Percentiles rank a stretch among this genome's conserved stretches.
phyloP scores from a whole-genome alignment of 2,329 filamentous ascomycete species.

The Ophiocordyceps polyrhachis-furcata region DNA sequence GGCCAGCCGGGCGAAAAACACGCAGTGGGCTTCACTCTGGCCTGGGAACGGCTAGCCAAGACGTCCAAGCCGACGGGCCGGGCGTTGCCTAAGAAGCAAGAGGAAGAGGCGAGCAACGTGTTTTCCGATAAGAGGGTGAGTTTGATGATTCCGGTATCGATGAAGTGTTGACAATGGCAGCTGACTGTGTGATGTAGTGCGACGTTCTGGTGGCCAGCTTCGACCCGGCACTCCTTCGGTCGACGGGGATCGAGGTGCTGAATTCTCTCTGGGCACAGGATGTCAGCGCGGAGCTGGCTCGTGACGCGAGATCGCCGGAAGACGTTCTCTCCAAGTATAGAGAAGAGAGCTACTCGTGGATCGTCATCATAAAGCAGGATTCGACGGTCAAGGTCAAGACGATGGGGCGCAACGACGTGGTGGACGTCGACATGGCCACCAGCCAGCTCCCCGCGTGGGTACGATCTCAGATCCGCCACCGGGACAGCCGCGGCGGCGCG shows the following conservation, averaged over 20 bases:
- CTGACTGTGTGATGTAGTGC: conserved; percentile 29
- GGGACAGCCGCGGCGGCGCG: conserved; percentile 28
- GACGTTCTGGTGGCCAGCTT: conserved; percentile 85
- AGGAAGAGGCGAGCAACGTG: conserved; percentile 40
- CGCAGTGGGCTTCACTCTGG: conserved; percentile 81
- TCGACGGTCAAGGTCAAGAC: conserved; percentile 62
- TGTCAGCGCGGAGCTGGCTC: conserved; percentile 75
- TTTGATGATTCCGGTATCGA: conserved; percentile 2
- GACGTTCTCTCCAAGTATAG: conserved; percentile 60
- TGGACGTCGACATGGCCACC: conserved; percentile 56
- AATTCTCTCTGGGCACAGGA: conserved; percentile 65
- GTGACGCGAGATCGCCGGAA: conserved; percentile 61
- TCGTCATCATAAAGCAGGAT: conserved; percentile 71
- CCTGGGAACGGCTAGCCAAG: conserved; percentile 64
- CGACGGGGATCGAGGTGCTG: conserved; percentile 58
- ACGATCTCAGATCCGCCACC: conserved; percentile 62
- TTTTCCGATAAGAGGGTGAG: conserved; percentile 47
- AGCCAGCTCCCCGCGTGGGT: conserved; percentile 65
- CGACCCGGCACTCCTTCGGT: conserved; percentile 56
- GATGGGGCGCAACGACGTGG: conserved; percentile 53
- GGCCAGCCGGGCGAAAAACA: conserved; percentile 47
- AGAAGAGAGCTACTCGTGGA: conserved; percentile 66
- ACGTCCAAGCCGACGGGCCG: conserved; percentile 38
- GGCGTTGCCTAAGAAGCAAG: conserved; percentile 48
- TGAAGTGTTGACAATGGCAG: background rate